Evolutionary conservation across 2,329 filamentous ascomycete species (phyloP).

Genomic region (Claviceps digitariae): DNA sequence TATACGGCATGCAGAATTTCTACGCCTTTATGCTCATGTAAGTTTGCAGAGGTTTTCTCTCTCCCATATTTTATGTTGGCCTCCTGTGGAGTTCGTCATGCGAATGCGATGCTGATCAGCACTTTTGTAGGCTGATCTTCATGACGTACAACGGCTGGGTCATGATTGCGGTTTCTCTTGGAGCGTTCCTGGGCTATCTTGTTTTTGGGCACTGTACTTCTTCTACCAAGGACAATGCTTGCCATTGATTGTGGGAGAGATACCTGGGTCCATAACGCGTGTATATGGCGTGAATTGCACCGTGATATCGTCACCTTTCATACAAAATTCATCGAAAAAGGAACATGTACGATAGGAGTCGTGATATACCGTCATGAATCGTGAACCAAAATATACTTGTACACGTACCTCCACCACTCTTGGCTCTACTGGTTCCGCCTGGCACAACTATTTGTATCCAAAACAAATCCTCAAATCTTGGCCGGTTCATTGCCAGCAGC

Average conservation of each 20-base stretch:
- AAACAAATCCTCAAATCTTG: conserved; percentile 16
- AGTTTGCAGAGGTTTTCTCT: conserved; percentile 24
- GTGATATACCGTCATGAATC: not conserved
- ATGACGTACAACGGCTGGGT: conserved; percentile 99
- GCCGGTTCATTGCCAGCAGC: conserved; percentile 16
- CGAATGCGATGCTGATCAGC: too few species aligned
- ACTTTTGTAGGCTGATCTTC: conserved; percentile 64
- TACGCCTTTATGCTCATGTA: conserved; percentile 99
- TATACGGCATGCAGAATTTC: conserved; percentile 92
- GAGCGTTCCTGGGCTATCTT: conserved; percentile 80
- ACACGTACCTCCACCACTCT: not conserved
- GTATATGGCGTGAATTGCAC: not conserved
- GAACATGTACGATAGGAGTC: not conserved
- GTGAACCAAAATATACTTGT: not conserved
- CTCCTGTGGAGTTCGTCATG: too few species aligned
- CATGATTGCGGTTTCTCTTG: conserved; percentile 81
- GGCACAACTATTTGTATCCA: not conserved
- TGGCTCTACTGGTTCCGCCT: too few species aligned
- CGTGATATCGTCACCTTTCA: not conserved
- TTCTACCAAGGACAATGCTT: conserved; percentile 75
- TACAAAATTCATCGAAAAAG: not conserved
- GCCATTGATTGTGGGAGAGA: conserved; percentile 45
- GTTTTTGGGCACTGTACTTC: conserved; percentile 59
- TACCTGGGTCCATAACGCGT: too few species aligned
- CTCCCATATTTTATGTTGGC: not conserved